Evolutionary conservation across 2,329 filamentous ascomycete species (phyloP), one percentile per base, ranked within the genome.

Genomic region (Fusarium solani-melongenae): DNA sequence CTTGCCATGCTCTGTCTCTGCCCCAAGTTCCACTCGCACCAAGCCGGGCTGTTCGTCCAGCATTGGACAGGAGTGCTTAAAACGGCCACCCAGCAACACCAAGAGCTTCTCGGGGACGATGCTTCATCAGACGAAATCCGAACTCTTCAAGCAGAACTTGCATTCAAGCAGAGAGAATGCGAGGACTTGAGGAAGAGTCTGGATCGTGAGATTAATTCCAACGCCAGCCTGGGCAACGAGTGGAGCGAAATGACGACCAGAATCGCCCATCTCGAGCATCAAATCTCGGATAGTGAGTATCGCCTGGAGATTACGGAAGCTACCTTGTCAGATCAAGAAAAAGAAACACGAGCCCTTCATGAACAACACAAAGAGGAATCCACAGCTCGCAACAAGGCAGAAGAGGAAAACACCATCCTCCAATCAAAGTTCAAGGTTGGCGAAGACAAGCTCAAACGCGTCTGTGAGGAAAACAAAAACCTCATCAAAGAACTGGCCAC

Each of bases 1-100:
- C 38, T 69, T 2, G 66, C 66, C 2, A 8, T 6, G 5, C 31
- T 69, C 5, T 69, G 66, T 20, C 56, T 69, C 4, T 69, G 66
- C 20, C 0, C 6, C 3, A 31, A 33, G 1, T 67, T 12, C 0
- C 66, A 69, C 41, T 14, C 27, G 8, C 6, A 27, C 1, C 57
- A 69, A 9, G 63, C 2, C 1, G 27, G 51, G 1, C 9, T 5
- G 6, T 51, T 69, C 17, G 49, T 67, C 3, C 2, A 5, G 1
- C 38, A 67, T 14, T 69, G 66, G 66, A 29, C 20, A 4, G 15
- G 2, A 3, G 57, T 69, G 1, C n/a, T 69, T 4, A 10, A 53
- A 3, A 27, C 17, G 7, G 57, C 34, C 7, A 22, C 36, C 2
- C 24, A 67, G 22, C 33, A 57, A 3, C 39, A 58, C 14, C 49